A percentile compares a stretch with the other conserved stretches of the same genome.
Conservation (phyloP, 306 rosid species). For the Rosa rugosa region DNA sequence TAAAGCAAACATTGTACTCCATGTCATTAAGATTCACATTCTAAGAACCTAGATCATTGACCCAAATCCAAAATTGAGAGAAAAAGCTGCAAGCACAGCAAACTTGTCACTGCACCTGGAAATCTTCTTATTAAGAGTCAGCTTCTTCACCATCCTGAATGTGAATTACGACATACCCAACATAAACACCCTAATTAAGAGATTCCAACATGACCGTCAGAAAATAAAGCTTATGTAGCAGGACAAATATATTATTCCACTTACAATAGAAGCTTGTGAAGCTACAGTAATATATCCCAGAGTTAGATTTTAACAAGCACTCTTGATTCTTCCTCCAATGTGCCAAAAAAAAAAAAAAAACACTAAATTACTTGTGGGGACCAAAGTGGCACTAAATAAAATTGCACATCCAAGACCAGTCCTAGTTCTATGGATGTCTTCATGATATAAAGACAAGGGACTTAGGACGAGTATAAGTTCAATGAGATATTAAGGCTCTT, state of each 20-base stretch:
- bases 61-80: constrained; percentile 45
- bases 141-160: constrained; percentile 67
- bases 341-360: constrained; percentile 1
- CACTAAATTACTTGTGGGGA: not conserved
- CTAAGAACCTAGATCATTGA: constrained; percentile 46
- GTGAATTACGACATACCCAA: constrained; percentile 57
- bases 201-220: constrained; percentile 60
- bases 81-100: constrained; percentile 51
- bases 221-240: constrained; percentile 43
- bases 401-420: not conserved
- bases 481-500: not conserved
- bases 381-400: not conserved
- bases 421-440: not conserved
- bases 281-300: constrained; percentile 44
- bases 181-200: constrained; percentile 66
- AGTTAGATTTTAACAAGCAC: constrained; percentile 31
- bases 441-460: not conserved
- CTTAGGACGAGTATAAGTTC: not conserved
- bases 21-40: constrained; percentile 40
- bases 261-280: constrained; percentile 43
- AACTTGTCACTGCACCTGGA: constrained; percentile 60
- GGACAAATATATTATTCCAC: constrained; percentile 50
- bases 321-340: constrained; percentile 23
- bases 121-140: constrained; percentile 61
- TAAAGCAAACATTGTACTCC: constrained; percentile 33